These are phyloP conservation scores for Magnolia kwangsiensis DNA, from an alignment of 164 flowering plant genomes.

Conservation along the genomic window DNA sequence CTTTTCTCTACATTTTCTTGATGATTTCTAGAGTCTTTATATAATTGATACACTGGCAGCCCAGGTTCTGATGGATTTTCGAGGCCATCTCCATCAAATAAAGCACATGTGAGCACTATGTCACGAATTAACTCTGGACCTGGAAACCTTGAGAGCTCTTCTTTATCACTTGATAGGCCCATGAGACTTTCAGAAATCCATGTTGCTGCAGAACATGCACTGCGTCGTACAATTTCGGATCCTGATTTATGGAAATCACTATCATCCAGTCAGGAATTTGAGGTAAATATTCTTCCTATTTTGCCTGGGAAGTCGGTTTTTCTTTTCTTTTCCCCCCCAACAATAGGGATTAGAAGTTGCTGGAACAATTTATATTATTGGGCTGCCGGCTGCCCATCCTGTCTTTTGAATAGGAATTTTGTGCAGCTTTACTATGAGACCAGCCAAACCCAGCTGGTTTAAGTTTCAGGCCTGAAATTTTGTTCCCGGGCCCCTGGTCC, in stretches of 20 bases:
- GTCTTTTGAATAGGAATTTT: too few species aligned
- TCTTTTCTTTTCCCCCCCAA: neutral
- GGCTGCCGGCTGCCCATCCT: too few species aligned
- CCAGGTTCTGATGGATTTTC: constrained; percentile 55
- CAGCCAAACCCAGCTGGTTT: too few species aligned
- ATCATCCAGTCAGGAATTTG: constrained; percentile 74
- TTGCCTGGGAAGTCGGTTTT: neutral
- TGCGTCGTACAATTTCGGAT: constrained; percentile 72
- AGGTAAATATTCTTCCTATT: constrained; percentile 39
- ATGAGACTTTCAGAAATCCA: constrained; percentile 93
- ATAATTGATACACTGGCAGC: constrained; percentile 42
- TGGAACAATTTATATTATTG: too few species aligned
- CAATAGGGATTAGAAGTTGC: neutral
- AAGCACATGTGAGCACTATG: constrained; percentile 47
- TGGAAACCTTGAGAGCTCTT: constrained; percentile 63
- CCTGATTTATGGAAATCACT: constrained; percentile 58
- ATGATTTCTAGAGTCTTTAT: constrained; percentile 7
- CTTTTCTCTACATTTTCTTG: neutral
- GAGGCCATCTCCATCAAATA: constrained; percentile 43
- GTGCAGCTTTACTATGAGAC: too few species aligned
- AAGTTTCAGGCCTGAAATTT: too few species aligned
- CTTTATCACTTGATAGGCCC: constrained; percentile 66
- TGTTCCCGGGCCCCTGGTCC: too few species aligned
- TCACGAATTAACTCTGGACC: constrained; percentile 79
- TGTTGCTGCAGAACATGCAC: constrained; percentile 90